Evolutionary conservation across 306 rosid species (phyloP).

Genomic region (Senna tora): DNA sequence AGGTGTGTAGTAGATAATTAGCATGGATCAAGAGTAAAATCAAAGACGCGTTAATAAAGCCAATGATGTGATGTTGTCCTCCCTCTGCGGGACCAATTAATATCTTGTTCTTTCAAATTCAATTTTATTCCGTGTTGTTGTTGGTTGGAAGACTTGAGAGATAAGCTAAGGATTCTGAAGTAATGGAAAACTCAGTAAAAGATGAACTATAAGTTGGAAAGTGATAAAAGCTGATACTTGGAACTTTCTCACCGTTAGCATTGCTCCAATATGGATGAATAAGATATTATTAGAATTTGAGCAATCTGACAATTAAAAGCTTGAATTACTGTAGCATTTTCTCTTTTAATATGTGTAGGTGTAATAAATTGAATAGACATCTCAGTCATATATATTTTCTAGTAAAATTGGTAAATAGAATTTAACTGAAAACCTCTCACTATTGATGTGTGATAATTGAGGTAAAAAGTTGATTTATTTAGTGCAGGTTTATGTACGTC

Average conservation of each 20-base stretch:
- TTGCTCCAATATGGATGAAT: too few relatives aligned
- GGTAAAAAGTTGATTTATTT: constrained; percentile 26
- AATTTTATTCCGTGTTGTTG: constrained; percentile 44
- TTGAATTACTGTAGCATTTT: too few relatives aligned
- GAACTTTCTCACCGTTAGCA: too few relatives aligned
- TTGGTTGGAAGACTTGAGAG: constrained; percentile 1
- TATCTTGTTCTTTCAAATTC: constrained; percentile 18
- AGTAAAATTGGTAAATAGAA: too few relatives aligned
- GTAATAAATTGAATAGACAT: not conserved
- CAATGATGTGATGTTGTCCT: constrained; percentile 49
- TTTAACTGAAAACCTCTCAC: not conserved
- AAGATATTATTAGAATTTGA: too few relatives aligned
- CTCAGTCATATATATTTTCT: not conserved
- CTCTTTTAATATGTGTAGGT: too few relatives aligned
- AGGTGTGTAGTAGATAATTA: not conserved
- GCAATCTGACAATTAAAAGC: too few relatives aligned
- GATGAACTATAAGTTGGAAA: too few relatives aligned
- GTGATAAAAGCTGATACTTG: too few relatives aligned
- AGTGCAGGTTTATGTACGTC: constrained; percentile 32
- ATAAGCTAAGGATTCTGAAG: not conserved
- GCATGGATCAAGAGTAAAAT: constrained; percentile 48
- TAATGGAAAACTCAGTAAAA: too few relatives aligned
- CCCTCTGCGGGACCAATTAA: constrained; percentile 34
- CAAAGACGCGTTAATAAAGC: constrained; percentile 55
- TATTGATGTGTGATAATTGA: constrained; percentile 17